Percentiles rank a stretch among this genome's conserved stretches.
These are phyloP conservation scores for Oropetium thomaeum DNA, from an alignment of 176 grass and related monocot genomes.

Conservation along the genomic window DNA sequence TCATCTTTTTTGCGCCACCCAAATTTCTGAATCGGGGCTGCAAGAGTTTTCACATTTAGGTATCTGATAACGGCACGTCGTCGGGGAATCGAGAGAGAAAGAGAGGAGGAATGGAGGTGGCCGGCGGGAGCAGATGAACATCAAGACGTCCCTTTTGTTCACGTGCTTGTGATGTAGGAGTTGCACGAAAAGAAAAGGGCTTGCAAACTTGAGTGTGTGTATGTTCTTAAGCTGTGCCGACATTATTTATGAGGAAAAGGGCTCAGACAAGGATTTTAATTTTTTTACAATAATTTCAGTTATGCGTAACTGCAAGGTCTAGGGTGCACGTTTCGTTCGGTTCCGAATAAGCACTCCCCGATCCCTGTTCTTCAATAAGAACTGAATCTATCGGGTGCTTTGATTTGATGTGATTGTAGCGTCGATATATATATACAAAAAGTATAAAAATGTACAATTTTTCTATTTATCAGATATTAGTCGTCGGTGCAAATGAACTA, in stretches of 20 bases:
- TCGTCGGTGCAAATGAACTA: too few relatives aligned
- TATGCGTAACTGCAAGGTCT: too few relatives aligned
- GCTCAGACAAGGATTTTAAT: background rate
- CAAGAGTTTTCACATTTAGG: background rate
- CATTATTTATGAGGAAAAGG: background rate
- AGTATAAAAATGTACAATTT: too few relatives aligned
- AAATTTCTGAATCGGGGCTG: background rate
- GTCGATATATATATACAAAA: too few relatives aligned
- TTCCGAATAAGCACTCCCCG: too few relatives aligned
- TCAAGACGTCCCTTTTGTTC: conserved; percentile 11
- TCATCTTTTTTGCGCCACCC: background rate
- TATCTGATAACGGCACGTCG: background rate
- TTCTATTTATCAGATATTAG: too few relatives aligned
- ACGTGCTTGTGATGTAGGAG: conserved; percentile 23
- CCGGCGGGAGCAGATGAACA: conserved; percentile 11
- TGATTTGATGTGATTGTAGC: too few relatives aligned
- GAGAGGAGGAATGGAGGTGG: background rate
- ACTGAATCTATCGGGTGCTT: too few relatives aligned
- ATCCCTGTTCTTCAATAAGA: too few relatives aligned
- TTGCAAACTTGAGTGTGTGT: background rate
- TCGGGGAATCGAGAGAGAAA: background rate
- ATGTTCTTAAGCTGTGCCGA: background rate
- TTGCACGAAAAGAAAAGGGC: background rate
- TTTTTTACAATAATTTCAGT: too few relatives aligned
- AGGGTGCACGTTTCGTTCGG: too few relatives aligned